Evolutionary conservation across 257 asterid species (phyloP).

Genomic region (Galeopsis tetrahit): DNA sequence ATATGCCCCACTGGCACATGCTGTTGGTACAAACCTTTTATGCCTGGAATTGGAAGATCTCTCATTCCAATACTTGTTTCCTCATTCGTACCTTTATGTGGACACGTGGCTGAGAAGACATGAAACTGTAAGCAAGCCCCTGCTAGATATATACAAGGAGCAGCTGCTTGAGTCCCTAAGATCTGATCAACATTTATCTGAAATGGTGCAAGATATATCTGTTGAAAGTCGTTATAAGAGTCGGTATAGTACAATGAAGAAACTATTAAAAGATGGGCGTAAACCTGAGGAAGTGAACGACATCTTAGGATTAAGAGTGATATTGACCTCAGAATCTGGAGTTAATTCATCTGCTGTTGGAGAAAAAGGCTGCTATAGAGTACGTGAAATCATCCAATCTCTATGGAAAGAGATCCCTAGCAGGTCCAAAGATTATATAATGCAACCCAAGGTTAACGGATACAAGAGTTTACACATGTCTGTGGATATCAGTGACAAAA

Average conservation of each 20-base stretch:
- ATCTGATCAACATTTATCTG: constrained; percentile 54
- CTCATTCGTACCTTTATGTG: constrained; percentile 75
- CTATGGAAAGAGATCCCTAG: constrained; percentile 79
- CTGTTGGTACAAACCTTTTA: constrained; percentile 61
- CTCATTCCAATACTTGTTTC: constrained; percentile 83
- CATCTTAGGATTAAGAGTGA: constrained; percentile 77
- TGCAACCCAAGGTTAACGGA: constrained; percentile 80
- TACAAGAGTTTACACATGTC: constrained; percentile 93
- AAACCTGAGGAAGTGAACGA: constrained; percentile 90
- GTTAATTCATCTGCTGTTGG: constrained; percentile 48
- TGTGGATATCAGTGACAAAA: constrained; percentile 67
- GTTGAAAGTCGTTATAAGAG: constrained; percentile 86
- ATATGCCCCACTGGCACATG: constrained; percentile 94
- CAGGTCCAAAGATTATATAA: constrained; percentile 87
- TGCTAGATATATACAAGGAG: constrained; percentile 65
- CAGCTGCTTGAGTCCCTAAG: constrained; percentile 67
- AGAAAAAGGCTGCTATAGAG: constrained; percentile 83
- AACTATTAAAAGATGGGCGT: constrained; percentile 84
- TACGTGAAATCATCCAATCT: constrained; percentile 69
- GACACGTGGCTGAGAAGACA: constrained; percentile 90
- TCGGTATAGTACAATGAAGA: constrained; percentile 96
- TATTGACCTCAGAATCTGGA: constrained; percentile 54
- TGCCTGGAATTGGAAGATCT: constrained; percentile 90
- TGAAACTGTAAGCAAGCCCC: constrained; percentile 64
- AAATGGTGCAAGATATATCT: constrained; percentile 55